Percentiles rank a stretch among this genome's conserved stretches.
These are phyloP conservation scores for Lachnum nothofagi DNA, from an alignment of 2,329 filamentous ascomycete species.

Conservation along the genomic window DNA sequence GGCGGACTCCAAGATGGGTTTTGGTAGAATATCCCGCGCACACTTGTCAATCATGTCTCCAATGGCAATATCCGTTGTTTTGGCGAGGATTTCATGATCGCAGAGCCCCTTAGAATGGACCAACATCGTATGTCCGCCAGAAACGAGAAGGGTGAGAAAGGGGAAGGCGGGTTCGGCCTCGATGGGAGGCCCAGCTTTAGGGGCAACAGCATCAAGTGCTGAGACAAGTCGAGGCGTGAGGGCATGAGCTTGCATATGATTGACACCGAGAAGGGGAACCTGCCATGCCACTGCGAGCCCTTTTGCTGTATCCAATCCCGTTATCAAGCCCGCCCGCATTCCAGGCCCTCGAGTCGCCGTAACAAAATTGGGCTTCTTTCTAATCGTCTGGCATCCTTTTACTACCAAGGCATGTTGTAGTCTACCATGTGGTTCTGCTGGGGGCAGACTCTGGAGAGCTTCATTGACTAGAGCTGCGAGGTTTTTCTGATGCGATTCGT, in stretches of 20 bases:
- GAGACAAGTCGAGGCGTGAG: constrained; percentile 74
- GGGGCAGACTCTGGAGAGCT: constrained; percentile 52
- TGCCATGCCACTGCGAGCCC: constrained; percentile 79
- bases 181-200: constrained; percentile 5
- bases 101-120: constrained; percentile 65
- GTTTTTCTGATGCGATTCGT: constrained; percentile 67
- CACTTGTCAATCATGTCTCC: constrained; percentile 88
- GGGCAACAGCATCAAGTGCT: constrained; percentile 44
- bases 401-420: constrained; percentile 13
- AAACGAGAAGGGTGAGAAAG: constrained; percentile 83
- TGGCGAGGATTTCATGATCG: constrained; percentile 67
- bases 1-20: constrained; percentile 46
- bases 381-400: constrained; percentile 20
- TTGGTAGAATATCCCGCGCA: constrained; percentile 69
- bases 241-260: constrained; percentile 97
- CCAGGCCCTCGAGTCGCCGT: constrained; percentile 86
- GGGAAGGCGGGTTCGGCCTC: constrained; percentile 58
- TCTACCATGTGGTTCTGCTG: constrained; percentile 1
- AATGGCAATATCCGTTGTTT: constrained; percentile 74
- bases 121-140: constrained; percentile 86
- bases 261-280: constrained; percentile 75
- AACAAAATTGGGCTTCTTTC: constrained; percentile 70
- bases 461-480: constrained; percentile 64
- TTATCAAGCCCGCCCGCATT: constrained; percentile 72
- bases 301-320: constrained; percentile 79